A percentile compares a stretch with the other conserved stretches of the same genome.
phyloP scores from a whole-genome alignment of 163 green algal species.

The Coccomyxa subellipsoidea region DNA sequence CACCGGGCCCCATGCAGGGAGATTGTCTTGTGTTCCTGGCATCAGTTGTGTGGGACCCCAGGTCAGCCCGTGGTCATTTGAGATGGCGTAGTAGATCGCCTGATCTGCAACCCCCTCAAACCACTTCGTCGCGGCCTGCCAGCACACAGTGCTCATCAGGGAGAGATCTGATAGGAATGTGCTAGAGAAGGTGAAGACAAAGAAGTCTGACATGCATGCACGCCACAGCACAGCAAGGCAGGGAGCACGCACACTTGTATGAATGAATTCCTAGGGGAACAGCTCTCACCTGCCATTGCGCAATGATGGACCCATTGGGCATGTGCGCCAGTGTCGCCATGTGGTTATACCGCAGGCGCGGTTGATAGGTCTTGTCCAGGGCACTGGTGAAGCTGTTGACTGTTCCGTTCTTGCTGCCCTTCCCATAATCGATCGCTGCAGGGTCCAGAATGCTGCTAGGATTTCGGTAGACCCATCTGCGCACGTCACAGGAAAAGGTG shows the following conservation, averaged over 20 bases:
- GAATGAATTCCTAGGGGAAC: not conserved
- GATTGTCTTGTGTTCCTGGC: not conserved
- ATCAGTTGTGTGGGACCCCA: not conserved
- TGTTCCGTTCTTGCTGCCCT: conserved; percentile 1
- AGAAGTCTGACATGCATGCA: not conserved
- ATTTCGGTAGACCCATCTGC: conserved; percentile 9
- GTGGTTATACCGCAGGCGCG: not conserved
- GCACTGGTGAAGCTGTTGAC: conserved; percentile 6
- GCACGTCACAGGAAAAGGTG: not conserved
- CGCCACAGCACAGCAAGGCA: not conserved
- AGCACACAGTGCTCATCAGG: not conserved
- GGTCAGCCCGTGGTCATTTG: not conserved
- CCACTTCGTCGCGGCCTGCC: not conserved
- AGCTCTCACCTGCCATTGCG: conserved; percentile 7
- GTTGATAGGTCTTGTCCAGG: not conserved
- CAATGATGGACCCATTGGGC: conserved; percentile 11
- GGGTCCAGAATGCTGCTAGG: conserved; percentile 2
- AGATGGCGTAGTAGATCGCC: conserved; percentile 2
- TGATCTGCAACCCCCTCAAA: not conserved
- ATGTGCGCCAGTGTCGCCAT: not conserved
- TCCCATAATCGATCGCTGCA: not conserved
- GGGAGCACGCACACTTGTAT: not conserved
- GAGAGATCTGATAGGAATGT: not conserved
- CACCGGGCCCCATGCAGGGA: conserved; percentile 4
- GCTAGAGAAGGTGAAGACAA: not conserved